Evolutionary conservation across 2,329 filamentous ascomycete species (phyloP).

Genomic region (Colletotrichum camelliae): DNA sequence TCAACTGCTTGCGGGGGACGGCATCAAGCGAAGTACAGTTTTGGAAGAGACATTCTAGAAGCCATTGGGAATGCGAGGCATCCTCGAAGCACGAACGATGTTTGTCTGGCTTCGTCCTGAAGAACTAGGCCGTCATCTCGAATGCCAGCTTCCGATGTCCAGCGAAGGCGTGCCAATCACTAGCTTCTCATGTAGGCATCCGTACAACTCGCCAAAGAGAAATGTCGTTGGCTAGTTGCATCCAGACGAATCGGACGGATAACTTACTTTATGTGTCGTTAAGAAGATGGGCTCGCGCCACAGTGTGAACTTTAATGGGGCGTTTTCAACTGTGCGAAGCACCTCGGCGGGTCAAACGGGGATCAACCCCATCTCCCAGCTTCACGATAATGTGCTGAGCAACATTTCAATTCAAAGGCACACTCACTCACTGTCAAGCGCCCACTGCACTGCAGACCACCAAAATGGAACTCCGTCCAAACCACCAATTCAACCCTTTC

Average conservation of each 20-base stretch:
- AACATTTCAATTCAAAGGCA: too few species aligned
- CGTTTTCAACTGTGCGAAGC: not conserved
- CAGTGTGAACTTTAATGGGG: not conserved
- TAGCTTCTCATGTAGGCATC: not conserved
- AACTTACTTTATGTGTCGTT: not conserved
- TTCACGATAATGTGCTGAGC: not conserved
- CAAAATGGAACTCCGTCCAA: not conserved
- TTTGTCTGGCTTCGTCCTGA: not conserved
- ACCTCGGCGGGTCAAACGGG: not conserved
- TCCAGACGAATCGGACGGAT: not conserved
- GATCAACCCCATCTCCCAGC: not conserved
- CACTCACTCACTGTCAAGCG: too few species aligned
- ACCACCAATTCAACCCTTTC: not conserved
- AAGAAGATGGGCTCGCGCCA: not conserved
- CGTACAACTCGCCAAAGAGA: rapidly evolving
- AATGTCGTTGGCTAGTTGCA: too few species aligned
- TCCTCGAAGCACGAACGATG: not conserved
- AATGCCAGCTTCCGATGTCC: not conserved
- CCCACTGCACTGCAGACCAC: too few species aligned
- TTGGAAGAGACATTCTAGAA: not conserved
- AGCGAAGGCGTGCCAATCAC: not conserved
- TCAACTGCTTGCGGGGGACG: not conserved
- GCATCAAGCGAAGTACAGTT: not conserved
- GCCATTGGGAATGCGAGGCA: not conserved
- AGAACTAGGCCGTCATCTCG: rapidly evolving